Conservation (phyloP, 2,329 filamentous ascomycete species). For the Arthrobotrys pseudoclavata region DNA sequence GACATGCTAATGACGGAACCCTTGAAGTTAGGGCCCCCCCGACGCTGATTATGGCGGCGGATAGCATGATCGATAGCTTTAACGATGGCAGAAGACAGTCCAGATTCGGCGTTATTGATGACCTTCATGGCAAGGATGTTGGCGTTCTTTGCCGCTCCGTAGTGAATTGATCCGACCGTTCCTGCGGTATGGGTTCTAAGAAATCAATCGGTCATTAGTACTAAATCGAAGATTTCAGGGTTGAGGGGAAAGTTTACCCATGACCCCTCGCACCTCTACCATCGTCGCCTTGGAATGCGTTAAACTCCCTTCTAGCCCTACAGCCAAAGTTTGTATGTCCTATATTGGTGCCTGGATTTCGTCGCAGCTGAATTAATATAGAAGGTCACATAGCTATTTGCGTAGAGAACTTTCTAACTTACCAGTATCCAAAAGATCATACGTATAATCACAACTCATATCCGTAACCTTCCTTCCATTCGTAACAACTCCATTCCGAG, state of each 20-base stretch:
- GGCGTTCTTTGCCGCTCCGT: slow-evolving; percentile 69
- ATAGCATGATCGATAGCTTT: slow-evolving; percentile 67
- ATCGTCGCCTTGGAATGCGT: slow-evolving; percentile 68
- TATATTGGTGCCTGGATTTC: slow-evolving; percentile 65
- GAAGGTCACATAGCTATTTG: background rate
- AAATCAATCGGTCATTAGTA: background rate
- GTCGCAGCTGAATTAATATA: background rate
- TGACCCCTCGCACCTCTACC: slow-evolving; percentile 66
- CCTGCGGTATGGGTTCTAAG: slow-evolving; percentile 62
- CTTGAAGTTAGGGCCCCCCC: slow-evolving; percentile 48
- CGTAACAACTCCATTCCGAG: slow-evolving; percentile 61
- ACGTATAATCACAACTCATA: slow-evolving; percentile 66
- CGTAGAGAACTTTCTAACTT: background rate
- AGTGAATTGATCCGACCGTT: slow-evolving; percentile 63
- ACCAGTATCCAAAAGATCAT: slow-evolving; percentile 66
- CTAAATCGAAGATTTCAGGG: background rate
- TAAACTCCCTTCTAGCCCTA: slow-evolving; percentile 60
- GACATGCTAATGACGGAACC: slow-evolving; percentile 72
- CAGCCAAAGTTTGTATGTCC: slow-evolving; percentile 63
- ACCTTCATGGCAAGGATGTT: slow-evolving; percentile 69
- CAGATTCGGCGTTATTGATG: slow-evolving; percentile 66
- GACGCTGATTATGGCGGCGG: slow-evolving; percentile 67
- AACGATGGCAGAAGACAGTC: slow-evolving; percentile 65
- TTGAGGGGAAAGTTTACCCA: slow-evolving; percentile 69
- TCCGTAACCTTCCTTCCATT: slow-evolving; percentile 61